Percentiles rank a stretch among this genome's conserved stretches.
Conservation (phyloP, 2,329 filamentous ascomycete species). For the Immersiporthe knoxdaviesiana region DNA sequence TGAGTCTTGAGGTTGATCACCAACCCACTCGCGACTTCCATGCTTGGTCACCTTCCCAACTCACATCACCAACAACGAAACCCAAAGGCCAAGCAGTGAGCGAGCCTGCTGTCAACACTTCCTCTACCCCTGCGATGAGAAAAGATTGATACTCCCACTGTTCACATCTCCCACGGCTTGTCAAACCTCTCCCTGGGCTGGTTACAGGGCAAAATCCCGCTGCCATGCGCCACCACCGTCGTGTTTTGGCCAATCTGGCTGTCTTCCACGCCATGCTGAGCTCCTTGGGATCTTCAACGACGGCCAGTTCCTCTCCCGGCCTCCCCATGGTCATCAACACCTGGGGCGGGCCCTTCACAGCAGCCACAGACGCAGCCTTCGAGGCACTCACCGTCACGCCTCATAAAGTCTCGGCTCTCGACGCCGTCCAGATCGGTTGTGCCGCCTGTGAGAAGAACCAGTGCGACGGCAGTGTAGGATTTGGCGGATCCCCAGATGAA, state of each 20-base stretch:
- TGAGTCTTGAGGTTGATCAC: neutral
- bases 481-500: constrained; percentile 59
- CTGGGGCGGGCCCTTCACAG: constrained; percentile 56
- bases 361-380: constrained; percentile 56
- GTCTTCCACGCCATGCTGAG: constrained; percentile 22
- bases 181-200: neutral
- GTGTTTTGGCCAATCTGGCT: constrained; percentile 18
- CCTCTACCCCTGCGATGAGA: too few relatives aligned
- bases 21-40: neutral
- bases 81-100: too few relatives aligned
- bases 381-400: constrained; percentile 37
- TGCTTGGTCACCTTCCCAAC: neutral
- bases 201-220: neutral
- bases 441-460: constrained; percentile 54
- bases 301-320: constrained; percentile 40
- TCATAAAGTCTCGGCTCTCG: constrained; percentile 43
- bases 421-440: constrained; percentile 57
- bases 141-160: too few relatives aligned
- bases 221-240: constrained; percentile 27
- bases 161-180: neutral
- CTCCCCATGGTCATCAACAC: constrained; percentile 58
- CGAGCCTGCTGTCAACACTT: too few relatives aligned
- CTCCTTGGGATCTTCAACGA: neutral
- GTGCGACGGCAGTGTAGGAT: constrained; percentile 60
- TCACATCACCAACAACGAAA: neutral